These are phyloP conservation scores for Didymella sp. DNA, from an alignment of 2,329 filamentous ascomycete species.

Conservation along the genomic window DNA sequence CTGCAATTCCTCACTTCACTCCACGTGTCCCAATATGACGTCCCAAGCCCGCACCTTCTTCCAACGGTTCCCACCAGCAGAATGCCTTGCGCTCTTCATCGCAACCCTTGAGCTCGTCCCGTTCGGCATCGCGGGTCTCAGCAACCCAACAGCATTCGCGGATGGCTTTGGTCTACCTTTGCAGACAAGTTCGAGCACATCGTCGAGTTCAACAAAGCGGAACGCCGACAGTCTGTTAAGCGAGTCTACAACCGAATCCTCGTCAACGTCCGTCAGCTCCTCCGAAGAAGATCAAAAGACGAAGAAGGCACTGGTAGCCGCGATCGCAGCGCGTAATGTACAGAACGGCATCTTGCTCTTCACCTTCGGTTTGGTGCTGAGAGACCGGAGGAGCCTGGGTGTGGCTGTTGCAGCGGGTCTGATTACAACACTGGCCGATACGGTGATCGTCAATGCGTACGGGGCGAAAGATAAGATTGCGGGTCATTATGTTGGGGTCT, in stretches of 20 bases:
- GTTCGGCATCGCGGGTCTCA: slow-evolving; percentile 31
- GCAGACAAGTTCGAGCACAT: slow-evolving; percentile 1
- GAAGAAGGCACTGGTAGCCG: slow-evolving; percentile 31
- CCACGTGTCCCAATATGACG: slow-evolving; percentile 19
- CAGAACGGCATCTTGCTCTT: slow-evolving; percentile 32
- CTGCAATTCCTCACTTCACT: not conserved
- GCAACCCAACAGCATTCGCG: slow-evolving; percentile 24
- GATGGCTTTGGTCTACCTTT: slow-evolving; percentile 30
- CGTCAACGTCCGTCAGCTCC: not conserved
- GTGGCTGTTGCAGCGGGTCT: slow-evolving; percentile 31
- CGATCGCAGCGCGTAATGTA: slow-evolving; percentile 34
- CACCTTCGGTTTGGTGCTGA: slow-evolving; percentile 29
- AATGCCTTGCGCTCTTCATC: slow-evolving; percentile 35
- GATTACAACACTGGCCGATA: slow-evolving; percentile 32
- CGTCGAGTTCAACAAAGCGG: slow-evolving; percentile 9
- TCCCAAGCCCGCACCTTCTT: slow-evolving; percentile 27
- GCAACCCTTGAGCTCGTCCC: slow-evolving; percentile 33
- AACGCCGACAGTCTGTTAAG: not conserved
- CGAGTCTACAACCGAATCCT: slow-evolving; percentile 2
- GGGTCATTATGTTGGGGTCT: slow-evolving; percentile 33
- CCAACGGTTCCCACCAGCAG: slow-evolving; percentile 30
- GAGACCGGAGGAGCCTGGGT: slow-evolving; percentile 32
- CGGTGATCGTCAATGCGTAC: slow-evolving; percentile 30
- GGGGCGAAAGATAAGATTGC: slow-evolving; percentile 30
- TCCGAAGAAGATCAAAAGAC: slow-evolving; percentile 26